phyloP scores from a whole-genome alignment of 306 rosid species.

The Elaeagnus macrophylla region DNA sequence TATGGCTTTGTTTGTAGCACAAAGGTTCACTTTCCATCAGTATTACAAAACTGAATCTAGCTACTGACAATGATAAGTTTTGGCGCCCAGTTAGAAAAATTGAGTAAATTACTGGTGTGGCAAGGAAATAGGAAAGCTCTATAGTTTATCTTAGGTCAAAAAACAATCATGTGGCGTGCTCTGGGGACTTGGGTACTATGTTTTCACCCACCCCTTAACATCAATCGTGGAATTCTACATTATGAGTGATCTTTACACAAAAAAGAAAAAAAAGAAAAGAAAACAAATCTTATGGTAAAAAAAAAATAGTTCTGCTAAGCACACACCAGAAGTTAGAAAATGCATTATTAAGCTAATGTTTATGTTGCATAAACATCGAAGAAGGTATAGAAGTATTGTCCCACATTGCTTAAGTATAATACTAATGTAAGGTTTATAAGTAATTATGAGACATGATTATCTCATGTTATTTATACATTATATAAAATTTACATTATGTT shows the following conservation, averaged over 20 bases:
- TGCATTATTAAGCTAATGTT: neutral
- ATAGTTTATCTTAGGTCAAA: neutral
- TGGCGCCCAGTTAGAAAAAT: constrained; percentile 15
- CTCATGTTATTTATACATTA: too few species aligned
- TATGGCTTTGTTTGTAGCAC: neutral
- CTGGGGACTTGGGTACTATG: neutral
- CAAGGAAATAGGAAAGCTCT: neutral
- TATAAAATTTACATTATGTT: too few species aligned
- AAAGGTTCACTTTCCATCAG: constrained; percentile 22
- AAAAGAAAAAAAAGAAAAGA: too few species aligned
- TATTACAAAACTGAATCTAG: constrained; percentile 18
- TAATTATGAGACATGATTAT: too few species aligned
- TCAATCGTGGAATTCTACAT: neutral
- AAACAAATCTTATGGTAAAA: too few species aligned
- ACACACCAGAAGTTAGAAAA: neutral
- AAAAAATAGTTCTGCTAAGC: neutral
- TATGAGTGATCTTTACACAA: neutral
- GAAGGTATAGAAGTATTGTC: too few species aligned
- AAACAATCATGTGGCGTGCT: neutral
- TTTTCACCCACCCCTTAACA: neutral
- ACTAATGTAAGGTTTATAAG: too few species aligned
- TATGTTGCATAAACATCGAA: too few species aligned
- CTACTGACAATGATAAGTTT: constrained; percentile 2
- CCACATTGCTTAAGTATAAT: too few species aligned
- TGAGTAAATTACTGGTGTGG: constrained; percentile 16